phyloP scores from a whole-genome alignment of 2,329 filamentous ascomycete species.

The Sclerotinia subarctica region DNA sequence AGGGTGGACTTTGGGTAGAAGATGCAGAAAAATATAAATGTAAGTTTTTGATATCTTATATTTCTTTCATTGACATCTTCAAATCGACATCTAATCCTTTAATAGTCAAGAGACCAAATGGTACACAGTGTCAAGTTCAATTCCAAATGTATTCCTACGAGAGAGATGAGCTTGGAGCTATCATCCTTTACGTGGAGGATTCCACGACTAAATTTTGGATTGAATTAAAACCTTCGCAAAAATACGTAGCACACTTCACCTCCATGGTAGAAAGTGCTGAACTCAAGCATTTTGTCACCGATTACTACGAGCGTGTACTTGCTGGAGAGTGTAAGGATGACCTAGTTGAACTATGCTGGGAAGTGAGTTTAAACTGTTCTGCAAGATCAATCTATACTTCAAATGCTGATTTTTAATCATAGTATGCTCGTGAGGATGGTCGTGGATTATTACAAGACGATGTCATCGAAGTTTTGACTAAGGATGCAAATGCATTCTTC shows the following conservation, averaged over 20 bases:
- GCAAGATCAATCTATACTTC: background rate
- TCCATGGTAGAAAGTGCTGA: constrained; percentile 17
- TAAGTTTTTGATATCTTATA: constrained; percentile 1
- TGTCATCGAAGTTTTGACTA: constrained; percentile 11
- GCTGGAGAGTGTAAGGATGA: constrained; percentile 1
- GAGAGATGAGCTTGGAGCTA: constrained; percentile 15
- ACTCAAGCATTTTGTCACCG: constrained; percentile 19
- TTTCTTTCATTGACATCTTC: background rate
- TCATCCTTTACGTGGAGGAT: constrained; percentile 17
- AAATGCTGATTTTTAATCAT: background rate
- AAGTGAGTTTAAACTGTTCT: constrained; percentile 5
- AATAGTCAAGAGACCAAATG: constrained; percentile 17
- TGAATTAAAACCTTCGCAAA: constrained; percentile 17
- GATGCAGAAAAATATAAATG: constrained; percentile 14
- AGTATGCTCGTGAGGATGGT: constrained; percentile 18
- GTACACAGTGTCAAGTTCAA: constrained; percentile 10
- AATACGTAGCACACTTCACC: constrained; percentile 12
- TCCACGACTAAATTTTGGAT: constrained; percentile 8
- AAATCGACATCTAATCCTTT: background rate
- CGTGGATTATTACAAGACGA: constrained; percentile 5
- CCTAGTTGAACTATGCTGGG: constrained; percentile 12
- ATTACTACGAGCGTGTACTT: constrained; percentile 18
- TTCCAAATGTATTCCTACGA: constrained; percentile 18
- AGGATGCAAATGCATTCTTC: constrained; percentile 18
- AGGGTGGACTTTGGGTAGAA: constrained; percentile 18